Percentiles rank a stretch among this genome's conserved stretches.
Evolutionary conservation across 176 grass and related monocot genomes (phyloP).

Genomic region (bread wheat (Triticum aestivum)): DNA sequence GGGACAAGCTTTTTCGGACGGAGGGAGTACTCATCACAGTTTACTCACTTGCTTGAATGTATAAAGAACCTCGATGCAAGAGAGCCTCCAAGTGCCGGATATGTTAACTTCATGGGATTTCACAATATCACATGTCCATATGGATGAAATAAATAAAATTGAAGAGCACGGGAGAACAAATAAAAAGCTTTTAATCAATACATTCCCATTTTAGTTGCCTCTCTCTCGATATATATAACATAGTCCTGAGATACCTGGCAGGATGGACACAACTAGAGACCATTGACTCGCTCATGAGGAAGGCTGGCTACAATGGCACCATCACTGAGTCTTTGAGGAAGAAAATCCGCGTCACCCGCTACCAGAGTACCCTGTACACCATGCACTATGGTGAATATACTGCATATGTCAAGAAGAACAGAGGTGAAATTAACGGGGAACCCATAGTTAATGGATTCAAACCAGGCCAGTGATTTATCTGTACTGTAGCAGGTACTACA

Average conservation of each 20-base stretch:
- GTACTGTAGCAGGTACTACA: slow-evolving; percentile 2
- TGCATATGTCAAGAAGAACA: slow-evolving; percentile 73
- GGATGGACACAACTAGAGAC: slow-evolving; percentile 88
- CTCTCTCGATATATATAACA: neutral
- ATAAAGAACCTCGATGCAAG: neutral
- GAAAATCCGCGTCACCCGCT: slow-evolving; percentile 76
- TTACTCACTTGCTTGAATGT: neutral
- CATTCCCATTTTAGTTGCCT: neutral
- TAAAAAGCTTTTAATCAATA: neutral
- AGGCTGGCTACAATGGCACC: slow-evolving; percentile 76
- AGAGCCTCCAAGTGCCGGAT: neutral
- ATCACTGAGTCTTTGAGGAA: slow-evolving; percentile 76
- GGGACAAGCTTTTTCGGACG: no score
- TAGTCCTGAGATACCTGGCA: slow-evolving; percentile 24
- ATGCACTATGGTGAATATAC: slow-evolving; percentile 87
- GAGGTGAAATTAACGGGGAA: slow-evolving; percentile 58
- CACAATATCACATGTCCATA: neutral
- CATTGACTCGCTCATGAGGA: slow-evolving; percentile 95
- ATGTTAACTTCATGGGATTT: neutral
- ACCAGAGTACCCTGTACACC: slow-evolving; percentile 89
- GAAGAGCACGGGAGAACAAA: neutral
- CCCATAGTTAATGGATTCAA: slow-evolving; percentile 65
- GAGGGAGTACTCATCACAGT: neutral
- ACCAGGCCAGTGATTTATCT: slow-evolving; percentile 64
- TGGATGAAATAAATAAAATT: neutral